phyloP scores from a whole-genome alignment of 2,329 filamentous ascomycete genomes.

The Botrytis medusae region DNA sequence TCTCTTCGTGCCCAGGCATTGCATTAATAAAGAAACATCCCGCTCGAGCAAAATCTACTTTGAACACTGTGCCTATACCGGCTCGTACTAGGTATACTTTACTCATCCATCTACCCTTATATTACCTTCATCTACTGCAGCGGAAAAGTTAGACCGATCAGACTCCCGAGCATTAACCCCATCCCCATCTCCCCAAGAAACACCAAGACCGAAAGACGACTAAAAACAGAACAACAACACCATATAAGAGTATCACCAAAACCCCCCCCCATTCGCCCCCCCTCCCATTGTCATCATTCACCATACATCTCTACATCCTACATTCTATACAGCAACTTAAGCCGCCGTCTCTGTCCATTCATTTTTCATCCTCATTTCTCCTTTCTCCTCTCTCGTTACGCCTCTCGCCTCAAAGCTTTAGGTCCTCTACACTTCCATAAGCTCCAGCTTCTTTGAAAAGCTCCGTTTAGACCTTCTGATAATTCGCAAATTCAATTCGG shows the following conservation, averaged over 20 bases:
- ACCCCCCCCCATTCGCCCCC: not conserved
- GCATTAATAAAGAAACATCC: not conserved
- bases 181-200: not conserved
- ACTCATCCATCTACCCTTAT: not conserved
- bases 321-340: not conserved
- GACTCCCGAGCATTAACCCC: constrained; percentile 3
- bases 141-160: not conserved
- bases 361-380: not conserved
- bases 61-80: not conserved
- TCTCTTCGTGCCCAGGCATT: not conserved
- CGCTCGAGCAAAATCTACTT: not conserved
- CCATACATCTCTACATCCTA: not conserved
- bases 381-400: not conserved
- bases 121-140: not conserved
- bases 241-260: constrained; percentile 4
- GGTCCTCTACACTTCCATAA: not conserved
- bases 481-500: not conserved
- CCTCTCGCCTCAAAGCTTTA: not conserved
- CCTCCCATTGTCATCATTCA: not conserved
- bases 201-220: not conserved
- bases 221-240: constrained; percentile 19
- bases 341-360: not conserved
- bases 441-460: not conserved
- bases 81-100: not conserved
- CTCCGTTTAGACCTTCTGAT: not conserved